A percentile compares a stretch with the other conserved stretches of the same genome.
Conservation (phyloP, 345 rosid species). For the Eucalyptus regnans region DNA sequence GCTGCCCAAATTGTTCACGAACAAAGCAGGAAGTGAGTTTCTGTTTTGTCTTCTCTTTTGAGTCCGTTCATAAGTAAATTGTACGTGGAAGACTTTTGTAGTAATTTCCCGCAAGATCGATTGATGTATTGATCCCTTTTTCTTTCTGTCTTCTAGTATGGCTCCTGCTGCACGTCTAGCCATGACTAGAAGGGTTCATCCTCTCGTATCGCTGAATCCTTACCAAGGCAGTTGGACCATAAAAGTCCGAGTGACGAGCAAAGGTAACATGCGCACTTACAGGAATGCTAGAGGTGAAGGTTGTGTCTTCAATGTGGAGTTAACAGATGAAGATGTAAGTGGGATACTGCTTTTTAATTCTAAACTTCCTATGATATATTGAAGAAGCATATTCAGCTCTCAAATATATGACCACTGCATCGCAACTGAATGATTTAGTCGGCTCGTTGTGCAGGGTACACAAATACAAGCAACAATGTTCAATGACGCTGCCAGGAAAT, state of each 20-base stretch:
- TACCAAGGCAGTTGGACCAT: slow-evolving; percentile 97
- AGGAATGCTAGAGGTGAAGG: slow-evolving; percentile 90
- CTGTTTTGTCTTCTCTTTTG: background rate
- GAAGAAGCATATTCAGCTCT: background rate
- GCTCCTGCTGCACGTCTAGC: slow-evolving; percentile 79
- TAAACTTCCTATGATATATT: background rate
- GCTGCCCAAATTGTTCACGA: slow-evolving; percentile 78
- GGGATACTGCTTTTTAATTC: background rate
- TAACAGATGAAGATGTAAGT: slow-evolving; percentile 92
- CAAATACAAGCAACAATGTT: slow-evolving; percentile 98
- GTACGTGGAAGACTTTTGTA: background rate
- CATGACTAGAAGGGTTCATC: slow-evolving; percentile 89
- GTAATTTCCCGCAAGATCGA: background rate
- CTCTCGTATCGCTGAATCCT: slow-evolving; percentile 87
- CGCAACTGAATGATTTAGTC: background rate
- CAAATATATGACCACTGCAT: background rate
- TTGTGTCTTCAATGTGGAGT: slow-evolving; percentile 89
- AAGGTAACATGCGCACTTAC: slow-evolving; percentile 79
- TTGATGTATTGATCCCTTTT: background rate
- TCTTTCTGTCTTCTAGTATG: slow-evolving; percentile 29
- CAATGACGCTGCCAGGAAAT: slow-evolving; percentile 82
- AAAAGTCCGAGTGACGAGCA: slow-evolving; percentile 80
- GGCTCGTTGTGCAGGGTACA: slow-evolving; percentile 41
- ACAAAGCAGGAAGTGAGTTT: slow-evolving; percentile 56
- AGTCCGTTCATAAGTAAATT: background rate